Base-by-base conservation (phyloP, 768 basidiomycete genomes). In the Leccinum ochraceum region DNA sequence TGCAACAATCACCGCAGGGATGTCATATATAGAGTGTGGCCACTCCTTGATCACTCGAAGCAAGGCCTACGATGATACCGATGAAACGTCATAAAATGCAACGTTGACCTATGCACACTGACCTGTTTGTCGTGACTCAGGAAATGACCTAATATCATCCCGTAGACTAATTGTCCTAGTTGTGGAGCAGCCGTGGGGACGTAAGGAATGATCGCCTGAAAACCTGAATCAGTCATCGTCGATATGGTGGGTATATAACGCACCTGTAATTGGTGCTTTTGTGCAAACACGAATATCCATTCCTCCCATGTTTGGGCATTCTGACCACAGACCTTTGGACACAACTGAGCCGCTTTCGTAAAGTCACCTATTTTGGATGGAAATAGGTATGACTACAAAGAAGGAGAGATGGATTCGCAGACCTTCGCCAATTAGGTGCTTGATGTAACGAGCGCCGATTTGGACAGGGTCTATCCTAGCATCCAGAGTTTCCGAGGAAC, bases 101-200 rank as follows among this genome's bases (percentile, higher is more conserved):
- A 28, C 44, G 13, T 24, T 10, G 36, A 28, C n/a, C 10, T 32
- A 36, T 54, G 44, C 6, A 49, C 30, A 22, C 70, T 60, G n/a
- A 92, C 94, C 70, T 81, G 75, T 69, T 83, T 84, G 71, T 98
- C 92, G 57, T 92, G 85, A 3, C 83, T 79, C 28, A 98, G 75
- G 73, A 94, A 91, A 71, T 97, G 84, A 0, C 87, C 94, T 7
- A 99, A 81, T 49, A 98, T 86, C 90, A 98, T 94, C 73, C 96
- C 95, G 73, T 98, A 99, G 3, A 96, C 91, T 30, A 95, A 71
- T 66, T 87, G 87, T 39, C 88, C 86, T 11, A 98, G 81, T 55
- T 86, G 87, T 0, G 95, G 96, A 4, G 84, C 77, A 44, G 88
- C 83, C 1, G 89, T 95, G 0, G 97, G 97, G 0, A 98, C 84